These are phyloP conservation scores for Fulvia fulva DNA, from an alignment of 2,329 filamentous ascomycete species.

Conservation along the genomic window DNA sequence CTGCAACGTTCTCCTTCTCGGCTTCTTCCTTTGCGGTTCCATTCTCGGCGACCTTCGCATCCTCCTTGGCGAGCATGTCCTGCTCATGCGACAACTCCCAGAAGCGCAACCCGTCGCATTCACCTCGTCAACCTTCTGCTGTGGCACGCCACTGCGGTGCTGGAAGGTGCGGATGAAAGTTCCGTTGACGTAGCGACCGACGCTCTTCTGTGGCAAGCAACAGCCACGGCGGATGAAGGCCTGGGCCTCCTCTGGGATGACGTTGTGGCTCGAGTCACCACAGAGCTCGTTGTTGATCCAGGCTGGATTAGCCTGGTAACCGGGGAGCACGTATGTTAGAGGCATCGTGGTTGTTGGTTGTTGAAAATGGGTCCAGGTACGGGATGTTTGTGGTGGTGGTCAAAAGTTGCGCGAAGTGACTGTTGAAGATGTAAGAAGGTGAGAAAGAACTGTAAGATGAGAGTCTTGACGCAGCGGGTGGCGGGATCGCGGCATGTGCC, in stretches of 20 bases:
- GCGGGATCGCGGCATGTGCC: too few relatives aligned
- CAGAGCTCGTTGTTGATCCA: neutral
- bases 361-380: too few relatives aligned
- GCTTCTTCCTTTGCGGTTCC: too few relatives aligned
- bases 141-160: neutral
- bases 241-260: neutral
- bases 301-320: neutral
- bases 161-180: neutral
- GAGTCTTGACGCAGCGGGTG: too few relatives aligned
- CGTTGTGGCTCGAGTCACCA: neutral
- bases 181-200: neutral
- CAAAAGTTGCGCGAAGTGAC: too few relatives aligned
- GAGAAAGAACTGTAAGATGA: too few relatives aligned
- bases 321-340: neutral
- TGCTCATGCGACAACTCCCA: neutral
- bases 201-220: neutral
- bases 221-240: neutral
- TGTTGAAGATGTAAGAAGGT: too few relatives aligned
- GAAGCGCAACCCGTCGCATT: neutral
- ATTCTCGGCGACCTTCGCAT: too few relatives aligned
- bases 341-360: neutral
- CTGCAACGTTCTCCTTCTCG: too few relatives aligned
- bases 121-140: neutral
- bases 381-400: too few relatives aligned
- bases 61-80: too few relatives aligned